Conservation (phyloP, 768 basidiomycete species). For the Pleurotus salmoneostramineus region DNA sequence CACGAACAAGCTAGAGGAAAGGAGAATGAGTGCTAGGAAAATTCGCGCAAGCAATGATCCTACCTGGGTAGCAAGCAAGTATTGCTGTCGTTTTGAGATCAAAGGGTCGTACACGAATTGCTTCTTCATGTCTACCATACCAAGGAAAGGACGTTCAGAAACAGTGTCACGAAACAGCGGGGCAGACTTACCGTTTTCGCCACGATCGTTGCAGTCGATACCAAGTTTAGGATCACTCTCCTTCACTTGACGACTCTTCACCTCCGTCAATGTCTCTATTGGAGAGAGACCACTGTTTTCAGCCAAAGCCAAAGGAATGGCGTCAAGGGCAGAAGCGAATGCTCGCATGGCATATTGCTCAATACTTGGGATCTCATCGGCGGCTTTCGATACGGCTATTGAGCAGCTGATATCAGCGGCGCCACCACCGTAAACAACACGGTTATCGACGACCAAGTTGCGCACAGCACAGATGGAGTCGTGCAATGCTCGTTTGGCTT, state of each 20-base stretch:
- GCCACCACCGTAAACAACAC: slow-evolving; percentile 97
- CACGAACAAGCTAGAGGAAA: slow-evolving; percentile 63
- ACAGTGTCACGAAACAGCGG: background rate
- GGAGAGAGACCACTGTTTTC: slow-evolving; percentile 97
- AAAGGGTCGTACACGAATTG: slow-evolving; percentile 97
- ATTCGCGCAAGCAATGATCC: slow-evolving; percentile 15
- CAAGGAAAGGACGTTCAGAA: background rate
- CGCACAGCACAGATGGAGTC: slow-evolving; percentile 97
- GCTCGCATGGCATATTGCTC: slow-evolving; percentile 99
- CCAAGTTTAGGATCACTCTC: slow-evolving; percentile 86
- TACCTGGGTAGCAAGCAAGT: slow-evolving; percentile 94
- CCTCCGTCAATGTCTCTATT: slow-evolving; percentile 94
- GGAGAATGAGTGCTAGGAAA: slow-evolving; percentile 7
- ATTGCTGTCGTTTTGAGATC: slow-evolving; percentile 97
- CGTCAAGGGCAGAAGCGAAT: slow-evolving; percentile 93
- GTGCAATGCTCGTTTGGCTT: slow-evolving; percentile 96
- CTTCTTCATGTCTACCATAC: slow-evolving; percentile 83
- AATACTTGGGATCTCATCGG: slow-evolving; percentile 96
- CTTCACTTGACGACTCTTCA: slow-evolving; percentile 88
- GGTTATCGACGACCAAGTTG: slow-evolving; percentile 91
- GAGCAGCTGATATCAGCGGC: slow-evolving; percentile 96
- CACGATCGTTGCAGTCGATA: slow-evolving; percentile 86
- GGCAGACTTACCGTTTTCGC: slow-evolving; percentile 70
- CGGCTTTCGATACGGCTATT: slow-evolving; percentile 89
- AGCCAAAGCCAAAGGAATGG: slow-evolving; percentile 93